Evolutionary conservation across 2,329 filamentous ascomycete species (phyloP), one percentile per base, ranked within the genome.

Genomic region (Hansfordia pulvinata): DNA sequence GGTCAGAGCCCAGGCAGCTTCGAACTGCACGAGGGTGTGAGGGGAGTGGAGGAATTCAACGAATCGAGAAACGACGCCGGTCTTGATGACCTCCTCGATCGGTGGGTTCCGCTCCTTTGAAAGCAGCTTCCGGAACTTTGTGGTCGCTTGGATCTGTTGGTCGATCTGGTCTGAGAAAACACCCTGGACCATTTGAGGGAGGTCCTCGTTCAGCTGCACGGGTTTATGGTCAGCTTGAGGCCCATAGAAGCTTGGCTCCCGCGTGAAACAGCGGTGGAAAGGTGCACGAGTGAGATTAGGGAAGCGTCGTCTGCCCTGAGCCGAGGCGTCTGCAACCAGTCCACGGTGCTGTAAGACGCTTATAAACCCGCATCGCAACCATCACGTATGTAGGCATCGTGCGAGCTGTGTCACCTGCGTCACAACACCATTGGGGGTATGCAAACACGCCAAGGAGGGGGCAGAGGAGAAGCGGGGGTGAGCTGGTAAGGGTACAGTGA

Each of bases 111-210:
- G 83, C 66, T 98, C 90, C 64, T 98, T 98, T 40, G 85, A 94
- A 16, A 98, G 67, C 21, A 98, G 72, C 69, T 98, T 98, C 53
- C 90, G 71, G 69, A 98, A 98, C 58, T 93, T 94, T 42, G 90
- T 98, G 16, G 90, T 98, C 31, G 88, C 85, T 59, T 88, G 77
- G 44, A 98, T 98, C 60, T 98, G 90, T 42, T 81, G 72, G 52
- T 98, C 90, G 58, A 98, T 94, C 60, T 96, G 85, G 39, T 98
- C 88, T 38, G 90, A 98, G 63, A 98, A 96, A 49, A 98, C 90
- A 36, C 90, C 90, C 49, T 80, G 70, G 35, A 96, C 90, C 90
- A 98, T 98, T 62, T 90, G 77, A 44, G 90, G 90, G 42, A 98
- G 84, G 53, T 98, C 90, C 59, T 94, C 86, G 53, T 90, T 93